Percentiles rank a stretch among this genome's conserved stretches.
Conservation (phyloP, 129 eudicot species). For the Glebionis coronaria region DNA sequence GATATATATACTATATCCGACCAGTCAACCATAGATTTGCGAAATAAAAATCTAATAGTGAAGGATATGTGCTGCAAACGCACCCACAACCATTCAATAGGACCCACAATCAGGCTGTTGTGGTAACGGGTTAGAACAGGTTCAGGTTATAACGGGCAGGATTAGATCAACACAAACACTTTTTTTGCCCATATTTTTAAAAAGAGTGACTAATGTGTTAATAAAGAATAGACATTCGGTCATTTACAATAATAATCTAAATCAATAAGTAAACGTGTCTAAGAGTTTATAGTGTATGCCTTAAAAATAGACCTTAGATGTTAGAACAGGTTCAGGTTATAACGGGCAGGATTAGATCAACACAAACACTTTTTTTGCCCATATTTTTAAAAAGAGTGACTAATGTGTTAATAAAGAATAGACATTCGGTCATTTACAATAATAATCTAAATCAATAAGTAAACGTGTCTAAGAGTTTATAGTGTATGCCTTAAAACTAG, state of each 20-base stretch:
- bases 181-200: neutral
- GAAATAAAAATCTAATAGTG: constrained; percentile 2
- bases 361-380: neutral
- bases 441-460: neutral
- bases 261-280: neutral
- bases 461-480: neutral
- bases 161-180: neutral
- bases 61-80: neutral
- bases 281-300: no score
- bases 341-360: neutral
- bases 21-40: no score
- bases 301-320: no score
- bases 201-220: neutral
- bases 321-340: constrained; percentile 2
- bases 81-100: neutral
- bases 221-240: neutral
- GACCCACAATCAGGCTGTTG: neutral
- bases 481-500: neutral
- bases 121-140: neutral
- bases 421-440: no score
- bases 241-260: no score
- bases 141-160: neutral
- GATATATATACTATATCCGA: no score
- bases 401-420: neutral
- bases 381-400: neutral